Base-by-base conservation (phyloP, 2,329 filamentous ascomycete species). In the Verticillium nonalfalfae region DNA sequence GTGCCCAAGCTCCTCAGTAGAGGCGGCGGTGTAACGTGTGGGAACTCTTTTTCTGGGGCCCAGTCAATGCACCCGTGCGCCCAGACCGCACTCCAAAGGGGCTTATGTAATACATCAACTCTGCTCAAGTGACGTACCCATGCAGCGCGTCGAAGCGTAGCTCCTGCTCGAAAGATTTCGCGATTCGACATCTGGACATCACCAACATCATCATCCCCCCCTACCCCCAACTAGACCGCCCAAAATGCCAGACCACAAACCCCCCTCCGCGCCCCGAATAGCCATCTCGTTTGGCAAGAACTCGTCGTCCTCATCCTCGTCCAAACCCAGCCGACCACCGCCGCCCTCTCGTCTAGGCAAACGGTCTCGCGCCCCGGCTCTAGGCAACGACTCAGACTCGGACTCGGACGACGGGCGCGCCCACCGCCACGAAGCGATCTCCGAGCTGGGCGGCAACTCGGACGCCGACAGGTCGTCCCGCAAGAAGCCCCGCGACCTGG, bases 371-470 rank as follows among this genome's bases (percentile, higher is more conserved):
- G 66, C 75, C 36, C 74, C 75, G 63, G 76, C 76, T 21, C 71
- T 81, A 13, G 73, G 73, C 57, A 72, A 74, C 61, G 75, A 73
- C 64, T 79, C 76, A 50, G 79, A 78, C 57, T 79, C 78, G 6
- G 79, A 79, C 45, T 72, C 73, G 3, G 77, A 76, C 58, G 69
- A 71, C 35, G 70, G 74, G 54, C 67, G 69, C 31, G 64, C 61
- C 21, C 62, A 60, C 10, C 73, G 69, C 34, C 76, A 79, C 64
- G 79, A 85, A 67, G 71, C 68, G 31, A 82, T 86, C 35, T 80
- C 79, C 7, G 81, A 78, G 0, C 82, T 84, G 63, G 79, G 79
- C 1, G 74, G 70, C 33, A 80, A 82, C 66, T 76, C 83, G 71
- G 64, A 71, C 18, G 18, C 45, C 7, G 45, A 50, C 18, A 18